These are phyloP conservation scores for Amoeboradix gromovi DNA, from an alignment of 371 early-diverging fungal genomes.

Conservation along the genomic window DNA sequence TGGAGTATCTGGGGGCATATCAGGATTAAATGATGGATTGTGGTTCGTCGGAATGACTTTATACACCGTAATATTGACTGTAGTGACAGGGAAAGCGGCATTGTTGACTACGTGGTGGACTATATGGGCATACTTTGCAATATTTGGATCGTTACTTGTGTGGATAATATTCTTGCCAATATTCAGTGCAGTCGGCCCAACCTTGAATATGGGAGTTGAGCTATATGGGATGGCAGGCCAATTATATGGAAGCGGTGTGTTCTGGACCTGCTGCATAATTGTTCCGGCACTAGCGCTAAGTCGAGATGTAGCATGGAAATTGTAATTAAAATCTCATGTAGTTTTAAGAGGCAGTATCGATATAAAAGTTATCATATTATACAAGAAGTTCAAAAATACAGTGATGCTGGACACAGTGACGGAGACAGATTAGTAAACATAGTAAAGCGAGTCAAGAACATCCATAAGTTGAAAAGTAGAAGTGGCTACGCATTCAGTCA, in stretches of 20 bases:
- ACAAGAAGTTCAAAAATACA: conserved; percentile 83
- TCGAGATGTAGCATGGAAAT: conserved; percentile 73
- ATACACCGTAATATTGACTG: conserved; percentile 42
- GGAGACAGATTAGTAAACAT: no score
- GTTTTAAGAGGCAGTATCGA: conserved; percentile 44
- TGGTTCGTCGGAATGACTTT: conserved; percentile 46
- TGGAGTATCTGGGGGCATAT: not conserved
- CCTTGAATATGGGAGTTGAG: conserved; percentile 39
- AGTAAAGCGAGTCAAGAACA: no score
- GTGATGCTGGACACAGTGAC: conserved; percentile 90
- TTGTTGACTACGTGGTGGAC: conserved; percentile 62
- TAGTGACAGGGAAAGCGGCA: conserved; percentile 50
- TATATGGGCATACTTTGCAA: conserved; percentile 45
- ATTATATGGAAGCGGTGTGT: conserved; percentile 39
- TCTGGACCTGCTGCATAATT: conserved; percentile 55
- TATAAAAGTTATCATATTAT: conserved; percentile 64
- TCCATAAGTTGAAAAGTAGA: no score
- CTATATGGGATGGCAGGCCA: conserved; percentile 42
- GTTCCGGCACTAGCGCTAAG: conserved; percentile 47
- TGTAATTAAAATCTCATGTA: conserved; percentile 17
- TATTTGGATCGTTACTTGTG: conserved; percentile 49
- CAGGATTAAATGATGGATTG: conserved; percentile 35
- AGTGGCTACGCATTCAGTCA: no score
- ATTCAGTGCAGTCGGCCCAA: conserved; percentile 48
- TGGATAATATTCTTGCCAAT: conserved; percentile 62